phyloP scores from a whole-genome alignment of 805 yeast species.

The Yamadazyma sp. region DNA sequence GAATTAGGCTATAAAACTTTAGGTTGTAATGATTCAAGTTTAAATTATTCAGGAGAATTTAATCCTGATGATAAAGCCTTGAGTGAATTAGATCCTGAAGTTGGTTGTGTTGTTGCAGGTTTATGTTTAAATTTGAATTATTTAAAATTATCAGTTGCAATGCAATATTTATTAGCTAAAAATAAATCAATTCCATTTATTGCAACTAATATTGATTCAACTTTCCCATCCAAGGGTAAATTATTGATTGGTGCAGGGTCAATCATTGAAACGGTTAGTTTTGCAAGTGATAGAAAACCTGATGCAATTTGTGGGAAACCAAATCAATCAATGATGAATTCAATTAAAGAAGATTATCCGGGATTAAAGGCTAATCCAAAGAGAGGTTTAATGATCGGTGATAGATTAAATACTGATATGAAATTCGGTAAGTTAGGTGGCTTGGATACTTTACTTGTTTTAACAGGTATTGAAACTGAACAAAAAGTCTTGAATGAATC shows the following conservation, averaged over 20 bases:
- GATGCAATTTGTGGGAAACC: slow-evolving; percentile 90
- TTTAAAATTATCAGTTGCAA: slow-evolving; percentile 72
- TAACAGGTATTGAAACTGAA: slow-evolving; percentile 88
- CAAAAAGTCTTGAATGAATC: slow-evolving; percentile 46
- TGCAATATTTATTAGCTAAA: slow-evolving; percentile 69
- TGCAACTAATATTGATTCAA: slow-evolving; percentile 94
- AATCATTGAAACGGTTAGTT: slow-evolving; percentile 71
- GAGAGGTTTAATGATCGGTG: slow-evolving; percentile 89
- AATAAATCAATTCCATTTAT: slow-evolving; percentile 63
- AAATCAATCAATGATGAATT: slow-evolving; percentile 81
- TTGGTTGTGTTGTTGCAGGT: slow-evolving; percentile 90
- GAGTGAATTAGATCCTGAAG: slow-evolving; percentile 60
- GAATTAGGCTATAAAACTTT: slow-evolving; percentile 70
- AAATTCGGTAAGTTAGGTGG: slow-evolving; percentile 87
- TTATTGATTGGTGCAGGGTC: slow-evolving; percentile 96
- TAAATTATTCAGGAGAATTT: slow-evolving; percentile 46
- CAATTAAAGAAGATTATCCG: slow-evolving; percentile 65
- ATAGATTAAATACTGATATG: slow-evolving; percentile 93
- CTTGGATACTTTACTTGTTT: slow-evolving; percentile 79
- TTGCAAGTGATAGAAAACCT: slow-evolving; percentile 78
- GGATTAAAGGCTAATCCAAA: slow-evolving; percentile 46
- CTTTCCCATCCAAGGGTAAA: slow-evolving; percentile 85
- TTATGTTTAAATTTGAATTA: slow-evolving; percentile 76
- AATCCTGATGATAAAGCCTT: slow-evolving; percentile 55
- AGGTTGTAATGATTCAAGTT: slow-evolving; percentile 78